A percentile compares a stretch with the other conserved stretches of the same genome.
Conservation (phyloP, 2,329 filamentous ascomycete genomes). For the Clathrospora elynae region DNA sequence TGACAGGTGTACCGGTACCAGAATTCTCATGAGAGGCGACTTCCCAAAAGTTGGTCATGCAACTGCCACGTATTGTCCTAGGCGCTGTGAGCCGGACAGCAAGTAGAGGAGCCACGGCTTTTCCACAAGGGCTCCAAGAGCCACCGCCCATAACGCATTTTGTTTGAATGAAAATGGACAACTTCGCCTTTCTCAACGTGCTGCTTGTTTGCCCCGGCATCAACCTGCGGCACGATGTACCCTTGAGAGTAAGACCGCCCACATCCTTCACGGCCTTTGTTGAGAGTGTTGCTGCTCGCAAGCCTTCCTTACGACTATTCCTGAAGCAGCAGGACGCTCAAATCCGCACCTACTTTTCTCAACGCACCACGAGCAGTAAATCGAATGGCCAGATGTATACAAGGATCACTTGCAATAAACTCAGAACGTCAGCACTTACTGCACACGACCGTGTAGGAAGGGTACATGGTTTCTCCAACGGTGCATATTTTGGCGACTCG, state of each 20-base stretch:
- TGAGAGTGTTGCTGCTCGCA: no score
- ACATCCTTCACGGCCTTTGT: no score
- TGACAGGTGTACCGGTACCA: slow-evolving; percentile 4
- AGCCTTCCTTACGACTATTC: no score
- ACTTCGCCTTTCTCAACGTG: no score
- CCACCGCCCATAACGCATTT: neutral
- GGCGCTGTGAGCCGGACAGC: neutral
- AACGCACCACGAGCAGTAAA: neutral
- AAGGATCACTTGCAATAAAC: neutral
- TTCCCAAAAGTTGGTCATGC: neutral
- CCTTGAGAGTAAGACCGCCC: no score
- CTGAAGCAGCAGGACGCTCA: no score
- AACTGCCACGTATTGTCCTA: neutral
- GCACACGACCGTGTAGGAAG: slow-evolving; percentile 1
- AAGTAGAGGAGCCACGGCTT: neutral
- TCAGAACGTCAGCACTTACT: slow-evolving; percentile 7
- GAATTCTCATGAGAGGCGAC: neutral
- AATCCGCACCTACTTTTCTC: no score
- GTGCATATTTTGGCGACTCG: slow-evolving; percentile 9
- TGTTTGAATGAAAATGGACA: no score
- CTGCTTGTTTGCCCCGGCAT: no score
- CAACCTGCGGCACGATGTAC: no score
- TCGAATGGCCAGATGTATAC: neutral
- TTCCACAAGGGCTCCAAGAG: neutral
- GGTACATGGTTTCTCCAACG: slow-evolving; percentile 5